Conservation (phyloP, 2,329 filamentous ascomycete species). For the Ceratocystis cacaofunesta region DNA sequence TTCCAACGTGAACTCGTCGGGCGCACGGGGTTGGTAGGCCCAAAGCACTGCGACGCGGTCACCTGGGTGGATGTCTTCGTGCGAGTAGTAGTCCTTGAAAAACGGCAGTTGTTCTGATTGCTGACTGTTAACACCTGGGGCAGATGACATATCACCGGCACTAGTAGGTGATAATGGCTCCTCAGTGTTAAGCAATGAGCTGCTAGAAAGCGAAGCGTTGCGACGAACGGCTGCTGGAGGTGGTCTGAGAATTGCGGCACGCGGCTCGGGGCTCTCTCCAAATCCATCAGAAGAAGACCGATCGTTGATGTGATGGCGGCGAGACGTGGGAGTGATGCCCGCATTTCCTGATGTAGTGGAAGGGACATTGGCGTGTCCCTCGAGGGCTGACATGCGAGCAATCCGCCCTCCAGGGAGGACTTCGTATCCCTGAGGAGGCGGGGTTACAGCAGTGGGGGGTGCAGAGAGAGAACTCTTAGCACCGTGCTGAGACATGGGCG, state of each 20-base stretch:
- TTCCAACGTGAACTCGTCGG: slow-evolving; percentile 85
- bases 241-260: slow-evolving; percentile 40
- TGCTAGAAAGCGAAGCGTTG: slow-evolving; percentile 79
- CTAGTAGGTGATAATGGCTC: slow-evolving; percentile 61
- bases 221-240: slow-evolving; percentile 45
- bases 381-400: slow-evolving; percentile 86
- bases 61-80: slow-evolving; percentile 84
- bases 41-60: slow-evolving; percentile 84
- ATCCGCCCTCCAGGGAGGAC: slow-evolving; percentile 77
- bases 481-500: slow-evolving; percentile 23
- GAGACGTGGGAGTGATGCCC: slow-evolving; percentile 14
- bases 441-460: slow-evolving; percentile 12
- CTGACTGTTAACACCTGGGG: slow-evolving; percentile 67
- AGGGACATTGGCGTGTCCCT: slow-evolving; percentile 53
- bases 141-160: slow-evolving; percentile 64
- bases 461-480: slow-evolving; percentile 16
- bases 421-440: slow-evolving; percentile 44
- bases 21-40: slow-evolving; percentile 90
- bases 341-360: slow-evolving; percentile 21
- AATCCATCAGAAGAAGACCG: slow-evolving; percentile 60
- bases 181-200: slow-evolving; percentile 56
- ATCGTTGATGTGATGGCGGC: slow-evolving; percentile 31
- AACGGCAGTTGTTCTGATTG: slow-evolving; percentile 91
- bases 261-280: slow-evolving; percentile 56
- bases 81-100: slow-evolving; percentile 98